A percentile compares a stretch with the other conserved stretches of the same genome.
phyloP scores from a whole-genome alignment of 2,329 filamentous ascomycete species.

The Diaporthe destruens region DNA sequence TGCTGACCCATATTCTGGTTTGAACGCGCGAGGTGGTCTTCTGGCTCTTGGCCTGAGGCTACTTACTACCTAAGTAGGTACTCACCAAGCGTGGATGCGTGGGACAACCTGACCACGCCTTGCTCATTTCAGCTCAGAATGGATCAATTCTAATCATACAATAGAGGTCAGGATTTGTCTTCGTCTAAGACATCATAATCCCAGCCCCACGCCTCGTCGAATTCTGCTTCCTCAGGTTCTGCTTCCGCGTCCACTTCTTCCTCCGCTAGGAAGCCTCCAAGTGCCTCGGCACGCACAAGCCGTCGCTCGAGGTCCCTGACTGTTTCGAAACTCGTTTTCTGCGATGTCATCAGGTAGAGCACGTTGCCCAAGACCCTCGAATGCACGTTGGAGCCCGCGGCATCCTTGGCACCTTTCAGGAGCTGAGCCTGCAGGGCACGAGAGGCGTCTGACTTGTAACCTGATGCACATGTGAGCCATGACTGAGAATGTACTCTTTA shows the following conservation, averaged over 20 bases:
- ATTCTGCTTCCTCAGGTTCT: neutral
- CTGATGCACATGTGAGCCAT: neutral
- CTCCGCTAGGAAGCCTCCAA: neutral
- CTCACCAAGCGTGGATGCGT: too few species aligned
- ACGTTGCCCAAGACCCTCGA: conserved; percentile 69
- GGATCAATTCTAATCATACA: neutral
- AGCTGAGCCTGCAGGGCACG: conserved; percentile 57
- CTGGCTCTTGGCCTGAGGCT: too few species aligned
- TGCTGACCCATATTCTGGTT: neutral
- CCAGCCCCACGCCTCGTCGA: neutral
- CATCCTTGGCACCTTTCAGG: conserved; percentile 42
- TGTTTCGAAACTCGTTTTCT: conserved; percentile 48
- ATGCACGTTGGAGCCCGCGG: conserved; percentile 63
- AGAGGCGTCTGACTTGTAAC: conserved; percentile 62
- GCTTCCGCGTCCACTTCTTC: neutral
- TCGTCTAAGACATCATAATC: neutral
- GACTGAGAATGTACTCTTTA: neutral
- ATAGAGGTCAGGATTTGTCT: neutral
- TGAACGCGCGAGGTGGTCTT: neutral
- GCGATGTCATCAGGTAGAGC: conserved; percentile 69
- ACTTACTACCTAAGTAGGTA: too few species aligned
- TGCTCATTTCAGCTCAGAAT: neutral
- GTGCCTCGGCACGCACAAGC: neutral
- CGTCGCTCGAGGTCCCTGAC: conserved; percentile 15
- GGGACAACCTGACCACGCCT: neutral